Conservation (phyloP, 331 rosid species). For the Ulmus americana region DNA sequence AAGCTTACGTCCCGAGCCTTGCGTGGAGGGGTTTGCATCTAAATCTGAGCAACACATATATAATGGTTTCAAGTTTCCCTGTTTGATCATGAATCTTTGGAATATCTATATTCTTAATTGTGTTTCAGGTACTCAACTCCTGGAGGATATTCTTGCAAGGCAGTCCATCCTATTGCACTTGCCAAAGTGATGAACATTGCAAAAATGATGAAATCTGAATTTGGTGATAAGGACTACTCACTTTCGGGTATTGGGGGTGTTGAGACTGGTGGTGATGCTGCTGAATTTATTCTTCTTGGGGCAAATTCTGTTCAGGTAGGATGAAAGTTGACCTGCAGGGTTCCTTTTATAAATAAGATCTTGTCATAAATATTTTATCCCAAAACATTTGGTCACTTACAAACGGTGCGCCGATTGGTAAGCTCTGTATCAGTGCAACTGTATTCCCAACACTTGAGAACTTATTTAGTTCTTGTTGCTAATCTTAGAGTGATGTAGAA, state of each 20-base stretch:
- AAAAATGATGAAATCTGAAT: conserved; percentile 77
- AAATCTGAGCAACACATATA: conserved; percentile 11
- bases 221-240: conserved; percentile 50
- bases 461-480: neutral
- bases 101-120: conserved; percentile 21
- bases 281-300: conserved; percentile 90
- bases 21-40: conserved; percentile 88
- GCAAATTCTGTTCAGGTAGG: conserved; percentile 90
- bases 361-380: neutral
- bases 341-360: neutral
- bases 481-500: neutral
- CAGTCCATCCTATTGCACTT: conserved; percentile 96
- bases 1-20: conserved; percentile 89
- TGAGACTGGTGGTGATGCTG: conserved; percentile 88
- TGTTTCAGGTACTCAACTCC: conserved; percentile 85
- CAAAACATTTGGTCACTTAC: neutral
- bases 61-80: conserved; percentile 24
- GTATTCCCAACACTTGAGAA: neutral
- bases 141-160: conserved; percentile 93
- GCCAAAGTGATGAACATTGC: conserved; percentile 92
- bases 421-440: neutral
- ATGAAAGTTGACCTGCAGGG: neutral
- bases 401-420: neutral
- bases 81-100: neutral
- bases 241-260: conserved; percentile 96